phyloP scores from a whole-genome alignment of 208 protist genomes.

The Wallacemonas sp. region DNA sequence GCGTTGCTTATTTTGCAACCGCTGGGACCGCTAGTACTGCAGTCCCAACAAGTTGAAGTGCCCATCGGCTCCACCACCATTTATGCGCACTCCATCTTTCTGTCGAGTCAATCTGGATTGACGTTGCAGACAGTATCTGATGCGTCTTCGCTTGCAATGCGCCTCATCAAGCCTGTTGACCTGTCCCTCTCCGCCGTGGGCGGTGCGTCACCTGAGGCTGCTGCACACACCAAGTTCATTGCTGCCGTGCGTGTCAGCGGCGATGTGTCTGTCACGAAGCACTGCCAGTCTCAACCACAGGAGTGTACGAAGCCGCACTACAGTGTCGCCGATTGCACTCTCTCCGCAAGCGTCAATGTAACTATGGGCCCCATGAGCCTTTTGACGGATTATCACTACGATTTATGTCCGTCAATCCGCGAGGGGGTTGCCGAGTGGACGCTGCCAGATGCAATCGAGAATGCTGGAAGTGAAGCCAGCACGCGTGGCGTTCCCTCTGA shows the following conservation, averaged over 20 bases:
- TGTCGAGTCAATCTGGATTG: background rate
- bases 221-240: background rate
- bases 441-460: background rate
- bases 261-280: background rate
- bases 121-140: background rate
- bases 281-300: background rate
- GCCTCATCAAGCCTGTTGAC: background rate
- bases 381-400: background rate
- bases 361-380: background rate
- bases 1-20: background rate
- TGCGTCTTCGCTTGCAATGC: background rate
- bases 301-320: background rate
- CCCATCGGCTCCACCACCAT: background rate
- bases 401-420: background rate
- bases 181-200: background rate
- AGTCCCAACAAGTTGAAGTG: background rate
- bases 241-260: background rate
- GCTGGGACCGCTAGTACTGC: background rate
- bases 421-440: background rate
- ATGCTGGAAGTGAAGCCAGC: background rate
- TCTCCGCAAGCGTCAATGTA: background rate
- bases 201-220: background rate
- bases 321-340: background rate
- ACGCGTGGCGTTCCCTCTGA: background rate
- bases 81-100: background rate